Base-by-base conservation (phyloP, 1,284 basidiomycete genomes). In the Golubevia pallescens region DNA sequence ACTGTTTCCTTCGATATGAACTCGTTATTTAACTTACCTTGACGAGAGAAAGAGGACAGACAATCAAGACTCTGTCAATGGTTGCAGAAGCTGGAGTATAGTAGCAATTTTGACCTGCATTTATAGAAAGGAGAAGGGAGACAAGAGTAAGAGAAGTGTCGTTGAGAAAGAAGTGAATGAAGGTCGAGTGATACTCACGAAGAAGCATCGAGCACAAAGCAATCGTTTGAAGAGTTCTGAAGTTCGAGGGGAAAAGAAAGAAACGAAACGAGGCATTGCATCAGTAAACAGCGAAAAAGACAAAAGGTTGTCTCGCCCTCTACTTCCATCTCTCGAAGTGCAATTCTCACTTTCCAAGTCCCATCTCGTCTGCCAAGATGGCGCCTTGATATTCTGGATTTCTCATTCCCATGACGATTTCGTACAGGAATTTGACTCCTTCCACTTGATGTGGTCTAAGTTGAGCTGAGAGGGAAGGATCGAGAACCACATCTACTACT, bases 331-430 rank as follows among this genome's bases (percentile, higher is more conserved):
- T 34, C 4, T 6, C 28, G 1, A 6, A 3, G 7, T 10, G 16
- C 2, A n/a, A n/a, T n/a, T n/a, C 54, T 56, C 24, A 32, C 20
- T 21, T 56, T 10, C 24, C 34, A 38, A 38, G 34, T 38, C 34
- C 34, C 34, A 97, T 96, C 80, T 99, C 96, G 86, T 99, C 97
- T 1, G 96, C 97, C 28, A 99, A 89, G 70, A 99, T 98, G 77
- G 93, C 96, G 1, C 97, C 97, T 74, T 93, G 80, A 1, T 87
- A 87, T 38, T 95, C 93, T 68, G 93, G 92, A 75, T 91, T 92
- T 34, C 93, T 89, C 85, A 98, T 88, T 6, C 95, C 95, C 93
- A 97, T 97, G 20, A 96, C 93, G 73, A 92, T 93, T 84, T 96
- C 93, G 84, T 99, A 99, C 88, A 99, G 88, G 86, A 99, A 99